phyloP scores from a whole-genome alignment of 192 early-diverging fungal species.

The Coemansia sp. region DNA sequence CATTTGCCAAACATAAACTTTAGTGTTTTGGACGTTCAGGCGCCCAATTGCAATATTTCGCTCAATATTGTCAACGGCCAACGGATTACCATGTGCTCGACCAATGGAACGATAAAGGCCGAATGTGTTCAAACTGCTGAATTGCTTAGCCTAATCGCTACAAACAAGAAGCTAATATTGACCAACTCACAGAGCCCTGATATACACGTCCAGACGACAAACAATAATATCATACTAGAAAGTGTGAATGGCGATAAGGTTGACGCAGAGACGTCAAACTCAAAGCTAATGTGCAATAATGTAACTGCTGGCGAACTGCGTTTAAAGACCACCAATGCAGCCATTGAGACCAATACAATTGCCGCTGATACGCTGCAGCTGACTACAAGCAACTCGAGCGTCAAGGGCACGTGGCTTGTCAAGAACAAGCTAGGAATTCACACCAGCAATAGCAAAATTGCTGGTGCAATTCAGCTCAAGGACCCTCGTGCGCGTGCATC shows the following conservation, averaged over 20 bases:
- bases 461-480: slow-evolving; percentile 4
- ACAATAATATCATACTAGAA: neutral
- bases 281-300: neutral
- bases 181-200: neutral
- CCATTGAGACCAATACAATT: neutral
- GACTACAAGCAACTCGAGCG: neutral
- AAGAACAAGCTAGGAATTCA: slow-evolving; percentile 6
- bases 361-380: slow-evolving; percentile 3
- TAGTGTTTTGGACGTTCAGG: slow-evolving; percentile 10
- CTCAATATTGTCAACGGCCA: slow-evolving; percentile 1
- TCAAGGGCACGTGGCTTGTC: slow-evolving; percentile 6
- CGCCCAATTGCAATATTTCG: slow-evolving; percentile 20
- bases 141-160: neutral
- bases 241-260: neutral
- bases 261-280: neutral
- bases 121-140: neutral
- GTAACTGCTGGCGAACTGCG: neutral
- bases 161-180: neutral
- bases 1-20: slow-evolving; percentile 26
- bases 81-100: neutral
- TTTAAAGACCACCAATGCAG: neutral
- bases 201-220: neutral
- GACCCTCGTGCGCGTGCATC: neutral
- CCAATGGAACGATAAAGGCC: neutral
- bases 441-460: slow-evolving; percentile 27